phyloP scores from a whole-genome alignment of 2,329 filamentous ascomycete genomes.

The Talaromyces amestolkiae region DNA sequence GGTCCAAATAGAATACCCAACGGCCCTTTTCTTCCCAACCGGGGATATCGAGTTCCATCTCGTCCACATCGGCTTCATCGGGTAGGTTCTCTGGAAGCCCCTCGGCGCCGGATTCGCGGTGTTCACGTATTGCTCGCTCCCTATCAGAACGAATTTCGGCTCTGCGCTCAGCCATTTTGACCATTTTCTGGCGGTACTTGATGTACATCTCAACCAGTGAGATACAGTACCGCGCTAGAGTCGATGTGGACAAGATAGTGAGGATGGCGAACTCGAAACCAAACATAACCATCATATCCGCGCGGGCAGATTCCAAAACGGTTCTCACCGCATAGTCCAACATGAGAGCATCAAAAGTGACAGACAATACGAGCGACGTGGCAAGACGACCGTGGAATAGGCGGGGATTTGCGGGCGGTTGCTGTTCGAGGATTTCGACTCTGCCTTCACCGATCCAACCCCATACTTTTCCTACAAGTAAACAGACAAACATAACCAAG shows the following conservation, averaged over 20 bases:
- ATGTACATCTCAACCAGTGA: conserved; percentile 75
- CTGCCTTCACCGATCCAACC: conserved; percentile 96
- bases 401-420: conserved; percentile 82
- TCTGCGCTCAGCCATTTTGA: conserved; percentile 66
- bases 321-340: conserved; percentile 77
- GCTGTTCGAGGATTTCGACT: conserved; percentile 91
- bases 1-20: conserved; percentile 84
- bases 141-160: conserved; percentile 61
- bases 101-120: conserved; percentile 37
- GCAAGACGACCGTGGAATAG: conserved; percentile 83
- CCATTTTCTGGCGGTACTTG: conserved; percentile 68
- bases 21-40: conserved; percentile 96
- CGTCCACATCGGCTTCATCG: conserved; percentile 74
- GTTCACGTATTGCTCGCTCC: conserved; percentile 45
- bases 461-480: conserved; percentile 95
- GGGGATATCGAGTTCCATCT: conserved; percentile 90
- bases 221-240: conserved; percentile 72
- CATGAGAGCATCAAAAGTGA: conserved; percentile 76
- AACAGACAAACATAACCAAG: conserved; percentile 88
- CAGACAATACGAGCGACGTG: conserved; percentile 72
- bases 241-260: conserved; percentile 75
- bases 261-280: conserved; percentile 94
- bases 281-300: conserved; percentile 99
- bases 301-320: conserved; percentile 81
- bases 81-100: conserved; percentile 50